Evolutionary conservation across 768 basidiomycete species (phyloP).

Genomic region (Rhodotorula kratochvilovae): DNA sequence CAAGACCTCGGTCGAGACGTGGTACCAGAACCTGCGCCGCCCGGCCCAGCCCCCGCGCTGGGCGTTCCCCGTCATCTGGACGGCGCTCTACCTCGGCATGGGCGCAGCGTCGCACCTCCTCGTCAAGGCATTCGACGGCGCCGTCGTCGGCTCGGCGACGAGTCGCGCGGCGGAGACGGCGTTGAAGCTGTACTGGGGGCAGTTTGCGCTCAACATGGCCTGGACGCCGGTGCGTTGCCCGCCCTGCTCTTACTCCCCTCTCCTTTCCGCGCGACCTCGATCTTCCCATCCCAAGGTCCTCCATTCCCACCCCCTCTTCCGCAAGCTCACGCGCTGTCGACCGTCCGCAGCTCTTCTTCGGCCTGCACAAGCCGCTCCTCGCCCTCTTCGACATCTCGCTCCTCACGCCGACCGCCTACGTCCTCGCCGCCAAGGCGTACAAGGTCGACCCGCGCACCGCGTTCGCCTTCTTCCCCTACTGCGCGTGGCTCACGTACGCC

Average conservation of each 20-base stretch:
- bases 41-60: conserved; percentile 30
- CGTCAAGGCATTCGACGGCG: conserved; percentile 31
- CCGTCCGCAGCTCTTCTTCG: conserved; percentile 31
- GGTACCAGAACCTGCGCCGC: conserved; percentile 23
- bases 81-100: conserved; percentile 31
- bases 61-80: conserved; percentile 37
- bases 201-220: conserved; percentile 38
- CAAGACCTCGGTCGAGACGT: conserved; percentile 30
- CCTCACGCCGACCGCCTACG: conserved; percentile 24
- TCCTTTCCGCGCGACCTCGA: not conserved
- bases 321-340: not conserved
- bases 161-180: conserved; percentile 22
- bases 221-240: conserved; percentile 37
- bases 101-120: conserved; percentile 32
- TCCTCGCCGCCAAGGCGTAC: conserved; percentile 32
- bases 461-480: conserved; percentile 35
- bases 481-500: conserved; percentile 36
- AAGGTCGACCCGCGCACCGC: conserved; percentile 37
- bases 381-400: conserved; percentile 33
- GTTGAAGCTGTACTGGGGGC: conserved; percentile 38
- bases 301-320: not conserved
- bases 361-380: conserved; percentile 20
- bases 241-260: too few relatives aligned
- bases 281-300: not conserved
- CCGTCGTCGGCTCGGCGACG: conserved; percentile 11